Base-by-base conservation (phyloP, 2,329 filamentous ascomycete species). In the Trichoderma hamatum region DNA sequence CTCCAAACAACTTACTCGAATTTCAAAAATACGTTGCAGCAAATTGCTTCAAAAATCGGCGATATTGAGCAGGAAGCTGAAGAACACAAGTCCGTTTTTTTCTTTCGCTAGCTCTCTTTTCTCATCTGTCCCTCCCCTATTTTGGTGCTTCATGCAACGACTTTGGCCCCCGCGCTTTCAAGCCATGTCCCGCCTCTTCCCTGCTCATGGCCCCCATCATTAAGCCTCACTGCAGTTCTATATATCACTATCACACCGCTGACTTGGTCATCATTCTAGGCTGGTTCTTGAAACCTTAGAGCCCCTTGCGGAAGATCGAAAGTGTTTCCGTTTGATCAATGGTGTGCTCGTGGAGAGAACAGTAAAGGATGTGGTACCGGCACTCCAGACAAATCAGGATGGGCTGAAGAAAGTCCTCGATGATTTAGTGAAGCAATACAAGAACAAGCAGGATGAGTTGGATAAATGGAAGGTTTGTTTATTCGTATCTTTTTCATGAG, bases 291-390 rank as follows among this genome's bases (percentile, higher is more conserved):
- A 98, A 78, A 98, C 95, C 3, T 83, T 99, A 72, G 87, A 91
- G 70, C 94, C 94, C 56, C 87, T 98, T 28, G 86, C 92, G 1
- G 87, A 85, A 72, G 92, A 97, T 73, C 92, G 96, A 76, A 99
- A 97, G 84, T 98, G 95, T 82, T 99, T 98, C 83, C 94, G 96
- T 75, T 93, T 99, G 88, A 96, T 99, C 80, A 98, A 99, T 80
- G 96, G 96, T 56, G 94, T 98, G 28, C 84, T 99, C 69, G 93
- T 97, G 66, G 96, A 99, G 84, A 88, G 94, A 74, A 98, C 95
- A 19, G 93, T 99, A 74, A 87, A 93, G 80, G 96, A 98, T 80
- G 93, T 99, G 14, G 85, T 97, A 67, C 96, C 96, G 6, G 92
- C 93, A 30, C 85, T 99, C 71, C 91, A 93, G 82, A 98, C 94